Evolutionary conservation across 2,329 filamentous ascomycete species (phyloP).

Genomic region (Sclerotinia glacialis): DNA sequence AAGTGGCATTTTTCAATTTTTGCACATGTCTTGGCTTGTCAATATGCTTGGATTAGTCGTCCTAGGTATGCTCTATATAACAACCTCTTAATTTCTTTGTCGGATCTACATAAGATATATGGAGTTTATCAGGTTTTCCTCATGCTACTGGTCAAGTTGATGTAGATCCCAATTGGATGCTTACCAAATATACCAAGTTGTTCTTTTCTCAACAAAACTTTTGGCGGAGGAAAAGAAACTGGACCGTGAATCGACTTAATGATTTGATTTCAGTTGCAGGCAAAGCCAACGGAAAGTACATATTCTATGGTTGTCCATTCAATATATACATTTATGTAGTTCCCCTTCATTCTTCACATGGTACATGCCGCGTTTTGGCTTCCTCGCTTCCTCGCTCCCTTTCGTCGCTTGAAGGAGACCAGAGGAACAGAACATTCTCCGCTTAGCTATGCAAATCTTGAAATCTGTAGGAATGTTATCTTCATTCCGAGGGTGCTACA

Average conservation of each 20-base stretch:
- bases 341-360: background rate
- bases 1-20: no score
- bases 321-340: background rate
- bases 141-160: background rate
- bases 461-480: background rate
- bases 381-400: conserved; percentile 1
- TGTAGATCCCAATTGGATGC: background rate
- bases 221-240: background rate
- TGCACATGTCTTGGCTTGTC: background rate
- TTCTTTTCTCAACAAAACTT: no score
- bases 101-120: background rate
- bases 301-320: background rate
- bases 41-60: background rate
- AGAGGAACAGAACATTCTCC: conserved; percentile 2
- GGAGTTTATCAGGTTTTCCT: background rate
- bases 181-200: no score
- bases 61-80: background rate
- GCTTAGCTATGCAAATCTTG: background rate
- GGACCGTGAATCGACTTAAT: background rate
- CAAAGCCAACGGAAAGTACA: background rate
- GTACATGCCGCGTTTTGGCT: background rate
- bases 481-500: background rate
- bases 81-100: background rate
- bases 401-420: background rate
- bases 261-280: background rate